Evolutionary conservation across 768 basidiomycete species (phyloP).

Genomic region (Antrodiella citrinella): DNA sequence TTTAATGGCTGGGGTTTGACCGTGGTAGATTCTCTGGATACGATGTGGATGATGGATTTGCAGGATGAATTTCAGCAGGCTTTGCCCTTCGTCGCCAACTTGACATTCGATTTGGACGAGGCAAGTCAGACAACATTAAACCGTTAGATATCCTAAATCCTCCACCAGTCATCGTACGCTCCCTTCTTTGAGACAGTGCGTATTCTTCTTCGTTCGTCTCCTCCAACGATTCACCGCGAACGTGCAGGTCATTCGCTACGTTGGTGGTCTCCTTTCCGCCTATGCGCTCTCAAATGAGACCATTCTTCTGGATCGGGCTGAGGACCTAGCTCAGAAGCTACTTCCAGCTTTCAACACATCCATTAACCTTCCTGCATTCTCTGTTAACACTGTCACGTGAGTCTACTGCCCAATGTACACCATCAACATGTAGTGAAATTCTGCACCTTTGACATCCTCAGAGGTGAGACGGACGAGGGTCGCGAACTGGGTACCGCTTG

Average conservation of each 20-base stretch:
- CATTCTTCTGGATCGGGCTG: conserved; percentile 58
- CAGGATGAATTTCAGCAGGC: conserved; percentile 62
- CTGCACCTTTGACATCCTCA: conserved; percentile 13
- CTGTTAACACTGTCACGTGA: conserved; percentile 59
- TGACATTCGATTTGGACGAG: conserved; percentile 36
- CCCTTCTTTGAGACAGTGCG: conserved; percentile 66
- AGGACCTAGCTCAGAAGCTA: conserved; percentile 69
- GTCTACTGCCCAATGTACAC: too few relatives aligned
- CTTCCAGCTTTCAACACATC: conserved; percentile 65
- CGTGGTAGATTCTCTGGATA: conserved; percentile 77
- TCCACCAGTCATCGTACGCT: too few relatives aligned
- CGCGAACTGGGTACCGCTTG: conserved; percentile 31
- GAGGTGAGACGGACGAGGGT: conserved; percentile 31
- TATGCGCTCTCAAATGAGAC: conserved; percentile 65
- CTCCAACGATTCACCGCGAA: neutral
- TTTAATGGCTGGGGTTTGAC: conserved; percentile 81
- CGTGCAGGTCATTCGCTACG: conserved; percentile 53
- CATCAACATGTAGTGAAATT: neutral
- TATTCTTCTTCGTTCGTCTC: neutral
- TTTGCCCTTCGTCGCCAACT: conserved; percentile 40
- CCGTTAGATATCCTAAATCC: too few relatives aligned
- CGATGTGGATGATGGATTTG: conserved; percentile 76
- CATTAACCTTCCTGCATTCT: conserved; percentile 63
- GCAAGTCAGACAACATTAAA: too few relatives aligned
- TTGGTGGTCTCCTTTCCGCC: conserved; percentile 81